Base-by-base conservation (phyloP, 1,284 basidiomycete genomes). In the Thelephora terrestris region DNA sequence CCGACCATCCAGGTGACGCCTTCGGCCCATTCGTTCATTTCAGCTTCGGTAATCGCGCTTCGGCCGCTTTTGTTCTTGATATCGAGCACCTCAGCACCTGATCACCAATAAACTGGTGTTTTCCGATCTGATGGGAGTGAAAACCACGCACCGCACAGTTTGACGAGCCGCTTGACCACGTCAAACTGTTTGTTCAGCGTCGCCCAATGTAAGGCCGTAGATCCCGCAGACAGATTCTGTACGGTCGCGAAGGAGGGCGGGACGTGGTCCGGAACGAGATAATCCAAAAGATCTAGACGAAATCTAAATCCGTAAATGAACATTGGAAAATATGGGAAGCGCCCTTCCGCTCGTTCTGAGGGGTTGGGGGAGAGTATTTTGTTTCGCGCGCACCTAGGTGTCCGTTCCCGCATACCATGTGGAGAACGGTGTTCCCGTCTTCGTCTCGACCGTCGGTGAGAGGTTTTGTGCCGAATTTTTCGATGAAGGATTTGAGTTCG, bases 171-270 rank as follows among this genome's bases (percentile, higher is more conserved):
- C 62, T 85, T 73, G 1, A 79, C 75, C 46, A 81, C 64, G 7
- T 65, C 58, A 5, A 93, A 73, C 55, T 93, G 90, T 14, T 76
- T 71, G 64, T 94, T 94, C 37, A 91, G 63, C 1, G 86, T 79
- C 0, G 91, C 91, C 91, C 91, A 94, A 61, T 94, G 91, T 9
- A 94, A 67, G 5, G 91, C 73, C 2, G 88, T 92, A 14, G 88
- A 91, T 50, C 79, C 74, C 2, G 85, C 74, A 39, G 39, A 42
- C n/a, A 18, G 64, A 60, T 93, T 94, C 50, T 74, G 75, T 1
- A 70, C 67, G 2, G 76, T 65, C 25, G 91, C 61, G 2, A 88
- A 63, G 2, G 74, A 64, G 1, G 80, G 58, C 1, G 84, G 72
- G 21, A 87, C 59, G 29, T 32, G 9, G 49, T 79, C 62, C 1